Evolutionary conservation across 495 filamentous ascomycete genomes (phyloP).

Genomic region (Neurospora sublineolata): DNA sequence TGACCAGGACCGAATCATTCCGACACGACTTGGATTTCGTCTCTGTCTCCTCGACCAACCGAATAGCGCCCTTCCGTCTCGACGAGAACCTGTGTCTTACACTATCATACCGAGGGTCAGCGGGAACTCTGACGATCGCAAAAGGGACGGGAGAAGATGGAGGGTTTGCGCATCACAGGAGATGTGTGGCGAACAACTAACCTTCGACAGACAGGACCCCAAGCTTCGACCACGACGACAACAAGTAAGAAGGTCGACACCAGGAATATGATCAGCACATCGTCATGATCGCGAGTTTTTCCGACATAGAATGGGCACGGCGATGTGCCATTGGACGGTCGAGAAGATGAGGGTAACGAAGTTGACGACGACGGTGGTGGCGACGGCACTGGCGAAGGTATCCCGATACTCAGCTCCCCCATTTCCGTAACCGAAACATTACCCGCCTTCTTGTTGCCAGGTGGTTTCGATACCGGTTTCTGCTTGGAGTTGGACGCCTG

Average conservation of each 20-base stretch:
- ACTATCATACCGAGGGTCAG: not conserved
- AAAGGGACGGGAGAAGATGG: not conserved
- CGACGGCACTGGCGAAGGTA: not conserved
- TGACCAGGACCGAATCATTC: not conserved
- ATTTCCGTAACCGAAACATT: slow-evolving; percentile 3
- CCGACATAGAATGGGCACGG: not conserved
- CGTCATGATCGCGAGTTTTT: slow-evolving; percentile 25
- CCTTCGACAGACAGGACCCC: slow-evolving; percentile 22
- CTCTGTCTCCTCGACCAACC: slow-evolving; percentile 4
- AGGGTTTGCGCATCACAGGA: not conserved
- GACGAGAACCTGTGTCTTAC: not conserved
- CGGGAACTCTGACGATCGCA: not conserved
- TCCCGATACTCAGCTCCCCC: slow-evolving; percentile 6
- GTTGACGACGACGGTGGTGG: not conserved
- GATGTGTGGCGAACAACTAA: slow-evolving; percentile 5
- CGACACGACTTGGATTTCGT: not conserved
- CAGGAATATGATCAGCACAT: slow-evolving; percentile 27
- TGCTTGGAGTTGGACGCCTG: not conserved
- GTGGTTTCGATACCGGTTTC: slow-evolving; percentile 4
- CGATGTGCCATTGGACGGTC: not conserved
- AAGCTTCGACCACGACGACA: slow-evolving; percentile 26
- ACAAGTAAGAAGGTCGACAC: slow-evolving; percentile 22
- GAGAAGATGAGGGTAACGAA: not conserved
- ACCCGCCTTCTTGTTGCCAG: not conserved
- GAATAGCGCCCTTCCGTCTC: slow-evolving; percentile 10